Percentiles rank a stretch among this genome's conserved stretches.
These are phyloP conservation scores for Sarcomyxa edulis DNA, from an alignment of 768 basidiomycete genomes.

Conservation along the genomic window DNA sequence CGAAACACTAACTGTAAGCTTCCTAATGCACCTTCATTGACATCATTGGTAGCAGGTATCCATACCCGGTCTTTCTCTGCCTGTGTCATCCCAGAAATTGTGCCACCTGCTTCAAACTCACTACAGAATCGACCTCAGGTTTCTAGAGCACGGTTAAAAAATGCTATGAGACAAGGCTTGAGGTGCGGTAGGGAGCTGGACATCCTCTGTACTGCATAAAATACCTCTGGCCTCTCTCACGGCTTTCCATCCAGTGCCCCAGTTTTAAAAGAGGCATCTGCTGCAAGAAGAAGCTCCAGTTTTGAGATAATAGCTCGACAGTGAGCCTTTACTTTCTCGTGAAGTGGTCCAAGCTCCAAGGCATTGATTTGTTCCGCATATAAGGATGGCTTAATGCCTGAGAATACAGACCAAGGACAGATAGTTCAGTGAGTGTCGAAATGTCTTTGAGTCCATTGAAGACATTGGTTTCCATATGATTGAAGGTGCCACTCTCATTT, in stretches of 20 bases:
- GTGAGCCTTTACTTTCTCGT: slow-evolving; percentile 13
- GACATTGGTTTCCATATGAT: slow-evolving; percentile 31
- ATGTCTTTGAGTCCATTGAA: slow-evolving; percentile 15
- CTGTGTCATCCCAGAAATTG: slow-evolving; percentile 5
- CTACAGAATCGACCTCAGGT: slow-evolving; percentile 13
- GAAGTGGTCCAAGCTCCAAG: slow-evolving; percentile 19
- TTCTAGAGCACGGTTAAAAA: slow-evolving; percentile 8
- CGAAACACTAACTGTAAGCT: too few relatives aligned
- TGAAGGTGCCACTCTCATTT: slow-evolving; percentile 21
- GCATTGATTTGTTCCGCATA: slow-evolving; percentile 17
- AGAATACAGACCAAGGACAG: slow-evolving; percentile 18
- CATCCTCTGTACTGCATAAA: slow-evolving; percentile 6
- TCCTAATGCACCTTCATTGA: slow-evolving; percentile 17
- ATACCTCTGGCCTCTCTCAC: slow-evolving; percentile 9
- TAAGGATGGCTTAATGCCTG: slow-evolving; percentile 18
- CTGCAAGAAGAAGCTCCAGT: slow-evolving; percentile 15
- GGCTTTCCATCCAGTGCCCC: slow-evolving; percentile 17
- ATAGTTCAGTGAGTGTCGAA: slow-evolving; percentile 23
- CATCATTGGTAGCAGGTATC: slow-evolving; percentile 16
- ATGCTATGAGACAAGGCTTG: slow-evolving; percentile 3
- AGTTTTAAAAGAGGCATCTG: slow-evolving; percentile 5
- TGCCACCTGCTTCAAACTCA: slow-evolving; percentile 13
- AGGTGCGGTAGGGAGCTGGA: slow-evolving; percentile 1
- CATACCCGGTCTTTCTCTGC: slow-evolving; percentile 5
- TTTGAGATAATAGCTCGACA: slow-evolving; percentile 11